Base-by-base conservation (phyloP, 2,329 filamentous ascomycete species). In the Ceratocystiopsis brevicomis region DNA sequence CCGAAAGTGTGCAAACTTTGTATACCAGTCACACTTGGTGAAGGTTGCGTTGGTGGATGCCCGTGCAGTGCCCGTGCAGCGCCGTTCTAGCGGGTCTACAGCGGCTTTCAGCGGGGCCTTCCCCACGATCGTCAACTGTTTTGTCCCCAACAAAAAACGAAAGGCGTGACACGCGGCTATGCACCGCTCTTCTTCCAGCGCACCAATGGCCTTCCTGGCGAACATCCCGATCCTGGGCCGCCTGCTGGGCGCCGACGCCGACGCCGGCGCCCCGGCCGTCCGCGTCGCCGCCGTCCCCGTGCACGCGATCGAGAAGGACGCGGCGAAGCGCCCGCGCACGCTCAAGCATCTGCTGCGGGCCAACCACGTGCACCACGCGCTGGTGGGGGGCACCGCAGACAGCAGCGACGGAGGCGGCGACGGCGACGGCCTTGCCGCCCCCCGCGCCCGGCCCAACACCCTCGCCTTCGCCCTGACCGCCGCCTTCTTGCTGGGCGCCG, bases 271-370 rank as follows among this genome's bases (percentile, higher is more conserved):
- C 15, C 55, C 57, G 44, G 57, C 62, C 40, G 71, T 78, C 52
- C 54, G 67, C 42, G 56, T 95, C 8, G 68, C 80, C 10, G 66
- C 81, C 0, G 78, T 88, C 44, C 66, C 81, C 49, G 68, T 84
- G 45, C 76, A 92, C 60, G 73, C 81, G 57, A 71, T 94, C 53
- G 88, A 96, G 62, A 80, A 78, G 6, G 69, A 76, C 40, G 70
- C 77, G 10, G 85, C 92, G 56, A 88, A 84, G 58, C 69, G 81
- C 45, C 76, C 81, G 16, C 70, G 88, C 48, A 83, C 83, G 17
- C 68, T 98, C 48, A 95, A 93, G 63, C 86, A 96, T 61, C 67
- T 98, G 14, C 60, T 98, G 47, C 84, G 82, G 59, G 79, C 87
- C 42, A 96, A 96, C 58, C 90, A 98, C 62, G 78, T 79, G 51